Conservation (phyloP, 352 stramenopile genomes). For the Globisporangium megalacanthum region DNA sequence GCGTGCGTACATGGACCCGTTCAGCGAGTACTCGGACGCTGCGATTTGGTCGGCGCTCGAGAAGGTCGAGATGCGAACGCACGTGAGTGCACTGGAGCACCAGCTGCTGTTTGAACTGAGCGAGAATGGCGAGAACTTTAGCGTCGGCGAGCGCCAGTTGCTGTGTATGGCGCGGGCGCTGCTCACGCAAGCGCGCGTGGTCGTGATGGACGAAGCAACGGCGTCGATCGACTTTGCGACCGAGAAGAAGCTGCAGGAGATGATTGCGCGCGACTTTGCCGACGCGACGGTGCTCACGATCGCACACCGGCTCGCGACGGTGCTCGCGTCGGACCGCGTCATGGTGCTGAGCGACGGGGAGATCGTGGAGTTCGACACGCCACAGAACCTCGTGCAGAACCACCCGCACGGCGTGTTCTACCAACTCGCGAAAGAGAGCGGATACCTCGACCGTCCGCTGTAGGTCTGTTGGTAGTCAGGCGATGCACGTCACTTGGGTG, state of each 20-base stretch:
- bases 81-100: conserved; percentile 18
- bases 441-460: conserved; percentile 7
- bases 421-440: conserved; percentile 10
- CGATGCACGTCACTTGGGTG: too few species aligned
- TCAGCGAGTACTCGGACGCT: conserved; percentile 55
- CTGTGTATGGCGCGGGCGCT: conserved; percentile 89
- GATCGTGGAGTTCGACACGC: background rate
- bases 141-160: conserved; percentile 88
- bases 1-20: conserved; percentile 83
- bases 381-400: background rate
- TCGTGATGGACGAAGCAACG: conserved; percentile 78
- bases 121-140: conserved; percentile 88
- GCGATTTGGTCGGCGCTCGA: conserved; percentile 44
- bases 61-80: conserved; percentile 60
- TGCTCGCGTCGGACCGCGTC: conserved; percentile 85
- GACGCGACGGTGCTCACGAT: conserved; percentile 91
- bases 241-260: conserved; percentile 26
- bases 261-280: conserved; percentile 85
- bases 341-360: conserved; percentile 32
- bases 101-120: conserved; percentile 57
- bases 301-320: conserved; percentile 87
- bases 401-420: conserved; percentile 2
- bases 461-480: background rate
- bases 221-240: conserved; percentile 69
- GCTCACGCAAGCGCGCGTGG: conserved; percentile 51